These are phyloP conservation scores for Diplodia sapinea DNA, from an alignment of 2,329 filamentous ascomycete genomes.

Conservation along the genomic window DNA sequence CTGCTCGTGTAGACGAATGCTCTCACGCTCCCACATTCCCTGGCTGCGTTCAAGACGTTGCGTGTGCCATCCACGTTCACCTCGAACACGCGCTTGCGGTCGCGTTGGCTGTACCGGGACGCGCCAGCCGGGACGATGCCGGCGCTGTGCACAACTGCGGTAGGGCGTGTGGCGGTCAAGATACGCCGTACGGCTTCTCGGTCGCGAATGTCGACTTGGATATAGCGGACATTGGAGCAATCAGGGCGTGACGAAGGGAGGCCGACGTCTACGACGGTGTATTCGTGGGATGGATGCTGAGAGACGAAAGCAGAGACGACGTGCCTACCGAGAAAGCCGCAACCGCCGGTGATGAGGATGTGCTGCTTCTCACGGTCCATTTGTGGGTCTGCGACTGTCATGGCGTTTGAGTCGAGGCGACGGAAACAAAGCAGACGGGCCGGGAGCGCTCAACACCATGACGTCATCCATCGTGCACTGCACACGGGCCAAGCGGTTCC, in stretches of 20 bases:
- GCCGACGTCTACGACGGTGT: conserved; percentile 48
- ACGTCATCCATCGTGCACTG: conserved; percentile 19
- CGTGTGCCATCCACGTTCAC: conserved; percentile 89
- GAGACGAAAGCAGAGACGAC: conserved; percentile 49
- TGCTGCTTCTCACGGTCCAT: conserved; percentile 6
- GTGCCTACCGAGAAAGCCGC: conserved; percentile 54
- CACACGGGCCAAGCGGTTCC: conserved; percentile 1
- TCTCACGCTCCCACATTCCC: conserved; percentile 69
- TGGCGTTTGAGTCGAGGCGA: too few relatives aligned
- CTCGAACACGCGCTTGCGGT: conserved; percentile 68
- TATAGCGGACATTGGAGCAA: conserved; percentile 40
- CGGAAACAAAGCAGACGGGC: background rate
- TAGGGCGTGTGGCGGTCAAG: conserved; percentile 71
- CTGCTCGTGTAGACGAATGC: conserved; percentile 91
- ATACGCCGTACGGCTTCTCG: conserved; percentile 43
- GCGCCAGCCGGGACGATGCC: conserved; percentile 52
- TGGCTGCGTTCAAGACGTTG: conserved; percentile 76
- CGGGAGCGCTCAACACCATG: conserved; percentile 22
- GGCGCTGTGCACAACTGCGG: conserved; percentile 90
- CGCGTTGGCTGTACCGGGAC: conserved; percentile 48
- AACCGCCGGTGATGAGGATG: conserved; percentile 55
- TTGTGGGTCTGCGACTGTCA: too few relatives aligned
- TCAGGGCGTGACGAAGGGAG: conserved; percentile 32
- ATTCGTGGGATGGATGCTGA: conserved; percentile 45
- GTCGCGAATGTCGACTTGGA: conserved; percentile 51